A percentile compares a stretch with the other conserved stretches of the same genome.
Evolutionary conservation across 106 monocot genomes (phyloP).

Genomic region (Phalaenopsis equestris): DNA sequence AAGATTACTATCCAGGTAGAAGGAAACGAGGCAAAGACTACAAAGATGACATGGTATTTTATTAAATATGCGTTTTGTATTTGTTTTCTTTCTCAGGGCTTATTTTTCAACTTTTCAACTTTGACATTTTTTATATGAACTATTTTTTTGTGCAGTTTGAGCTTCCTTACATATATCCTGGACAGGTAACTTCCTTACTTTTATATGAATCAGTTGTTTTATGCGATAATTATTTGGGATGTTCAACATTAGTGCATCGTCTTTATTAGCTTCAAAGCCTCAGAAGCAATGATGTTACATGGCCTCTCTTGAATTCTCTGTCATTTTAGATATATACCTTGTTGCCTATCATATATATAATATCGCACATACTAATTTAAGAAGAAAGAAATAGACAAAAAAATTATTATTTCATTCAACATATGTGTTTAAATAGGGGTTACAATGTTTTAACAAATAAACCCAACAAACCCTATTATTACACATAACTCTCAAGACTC

Average conservation of each 20-base stretch:
- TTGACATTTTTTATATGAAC: conserved; percentile 2
- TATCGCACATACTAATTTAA: too few relatives aligned
- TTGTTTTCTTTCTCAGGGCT: background rate
- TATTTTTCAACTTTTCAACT: background rate
- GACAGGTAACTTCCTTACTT: conserved; percentile 50
- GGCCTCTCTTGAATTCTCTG: background rate
- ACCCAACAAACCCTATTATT: too few relatives aligned
- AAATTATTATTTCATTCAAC: too few relatives aligned
- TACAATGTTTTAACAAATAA: too few relatives aligned
- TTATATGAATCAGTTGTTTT: background rate
- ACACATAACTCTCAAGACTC: too few relatives aligned
- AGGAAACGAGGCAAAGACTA: conserved; percentile 95
- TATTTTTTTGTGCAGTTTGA: conserved; percentile 59
- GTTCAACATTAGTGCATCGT: background rate
- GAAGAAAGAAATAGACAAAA: too few relatives aligned
- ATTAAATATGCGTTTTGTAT: background rate
- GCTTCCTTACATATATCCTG: conserved; percentile 94
- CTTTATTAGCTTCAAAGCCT: background rate
- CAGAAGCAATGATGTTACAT: background rate
- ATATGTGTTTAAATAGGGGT: too few relatives aligned
- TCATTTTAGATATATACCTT: background rate
- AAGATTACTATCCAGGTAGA: conserved; percentile 96
- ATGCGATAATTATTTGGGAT: background rate
- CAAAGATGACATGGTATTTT: conserved; percentile 84
- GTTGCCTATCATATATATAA: too few relatives aligned